Evolutionary conservation across 768 basidiomycete genomes (phyloP).

Genomic region (Lentinula detonsa): DNA sequence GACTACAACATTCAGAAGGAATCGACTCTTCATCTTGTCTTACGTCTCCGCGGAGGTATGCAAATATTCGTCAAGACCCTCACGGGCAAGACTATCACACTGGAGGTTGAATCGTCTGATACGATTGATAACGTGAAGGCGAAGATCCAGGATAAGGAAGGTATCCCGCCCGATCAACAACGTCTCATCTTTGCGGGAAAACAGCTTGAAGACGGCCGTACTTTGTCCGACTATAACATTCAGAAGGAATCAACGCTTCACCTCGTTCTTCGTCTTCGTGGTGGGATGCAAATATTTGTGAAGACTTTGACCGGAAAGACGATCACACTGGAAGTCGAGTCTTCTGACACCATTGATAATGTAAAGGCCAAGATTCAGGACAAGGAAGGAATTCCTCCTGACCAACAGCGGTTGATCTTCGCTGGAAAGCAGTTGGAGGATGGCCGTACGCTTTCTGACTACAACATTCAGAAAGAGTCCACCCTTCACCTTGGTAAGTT

Average conservation of each 20-base stretch:
- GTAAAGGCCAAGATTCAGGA: constrained; percentile 1
- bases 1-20: constrained; percentile 71
- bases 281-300: constrained; percentile 62
- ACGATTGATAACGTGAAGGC: constrained; percentile 73
- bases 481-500: constrained; percentile 29
- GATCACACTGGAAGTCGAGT: constrained; percentile 15
- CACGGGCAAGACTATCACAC: constrained; percentile 67
- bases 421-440: constrained; percentile 88
- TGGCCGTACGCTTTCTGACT: constrained; percentile 72
- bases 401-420: constrained; percentile 39
- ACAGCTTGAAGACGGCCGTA: constrained; percentile 84
- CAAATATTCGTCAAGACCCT: constrained; percentile 52
- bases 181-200: constrained; percentile 72
- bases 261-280: constrained; percentile 36
- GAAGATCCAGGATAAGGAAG: constrained; percentile 75
- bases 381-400: background rate
- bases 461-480: constrained; percentile 62
- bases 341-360: background rate
- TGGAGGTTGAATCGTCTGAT: constrained; percentile 71
- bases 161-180: constrained; percentile 29
- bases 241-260: constrained; percentile 70
- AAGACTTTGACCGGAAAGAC: constrained; percentile 57
- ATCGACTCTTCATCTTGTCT: constrained; percentile 53
- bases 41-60: constrained; percentile 35
- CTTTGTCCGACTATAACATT: constrained; percentile 66